Evolutionary conservation across 306 rosid genomes (phyloP).

Genomic region (Glycine soja): DNA sequence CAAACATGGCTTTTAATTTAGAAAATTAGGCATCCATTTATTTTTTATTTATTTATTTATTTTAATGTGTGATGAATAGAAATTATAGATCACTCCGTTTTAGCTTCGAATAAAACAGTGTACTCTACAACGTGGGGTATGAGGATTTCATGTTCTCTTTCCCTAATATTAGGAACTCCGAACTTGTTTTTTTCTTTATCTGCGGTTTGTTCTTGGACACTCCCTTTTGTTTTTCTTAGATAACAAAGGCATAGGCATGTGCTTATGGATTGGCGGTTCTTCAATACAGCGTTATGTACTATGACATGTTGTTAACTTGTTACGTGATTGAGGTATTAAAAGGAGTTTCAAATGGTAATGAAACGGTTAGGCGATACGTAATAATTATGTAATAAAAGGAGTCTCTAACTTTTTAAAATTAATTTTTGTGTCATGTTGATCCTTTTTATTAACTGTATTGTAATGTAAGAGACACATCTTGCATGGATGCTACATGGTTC

Average conservation of each 20-base stretch:
- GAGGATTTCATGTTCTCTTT: not conserved
- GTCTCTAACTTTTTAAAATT: too few relatives aligned
- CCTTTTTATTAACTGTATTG: too few relatives aligned
- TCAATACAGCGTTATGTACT: too few relatives aligned
- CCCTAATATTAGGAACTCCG: not conserved
- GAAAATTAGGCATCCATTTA: not conserved
- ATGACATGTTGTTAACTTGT: too few relatives aligned
- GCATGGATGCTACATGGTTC: too few relatives aligned
- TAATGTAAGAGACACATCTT: too few relatives aligned
- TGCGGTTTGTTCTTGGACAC: not conserved
- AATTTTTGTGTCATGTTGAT: too few relatives aligned
- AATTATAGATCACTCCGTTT: not conserved
- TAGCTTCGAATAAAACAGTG: not conserved
- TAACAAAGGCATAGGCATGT: not conserved
- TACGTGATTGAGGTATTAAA: too few relatives aligned
- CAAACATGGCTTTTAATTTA: not conserved
- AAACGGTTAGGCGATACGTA: not conserved
- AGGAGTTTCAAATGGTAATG: not conserved
- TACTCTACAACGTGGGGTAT: too few relatives aligned
- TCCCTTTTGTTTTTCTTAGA: not conserved
- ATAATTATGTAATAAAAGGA: too few relatives aligned
- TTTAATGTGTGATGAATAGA: not conserved
- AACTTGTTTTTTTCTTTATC: not conserved
- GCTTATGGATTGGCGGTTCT: not conserved
- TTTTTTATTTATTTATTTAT: not conserved